These are phyloP conservation scores for Asterochloris erici DNA, from an alignment of 139 green algal genomes.

Conservation along the genomic window DNA sequence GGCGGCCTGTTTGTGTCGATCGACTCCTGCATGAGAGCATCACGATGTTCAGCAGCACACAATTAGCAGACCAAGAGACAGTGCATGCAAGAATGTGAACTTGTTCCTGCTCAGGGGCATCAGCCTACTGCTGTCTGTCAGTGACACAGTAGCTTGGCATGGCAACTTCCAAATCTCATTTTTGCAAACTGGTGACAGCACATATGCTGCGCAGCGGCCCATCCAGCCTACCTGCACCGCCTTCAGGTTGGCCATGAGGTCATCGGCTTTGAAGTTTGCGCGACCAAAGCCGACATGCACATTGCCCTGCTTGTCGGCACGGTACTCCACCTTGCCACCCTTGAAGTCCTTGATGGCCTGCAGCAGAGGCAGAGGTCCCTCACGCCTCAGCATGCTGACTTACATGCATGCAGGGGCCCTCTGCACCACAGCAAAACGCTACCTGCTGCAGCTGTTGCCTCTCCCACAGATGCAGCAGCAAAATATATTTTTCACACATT, in stretches of 20 bases:
- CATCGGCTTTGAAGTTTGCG: constrained; percentile 74
- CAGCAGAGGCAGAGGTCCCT: background rate
- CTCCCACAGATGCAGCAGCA: too few species aligned
- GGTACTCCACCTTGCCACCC: constrained; percentile 98
- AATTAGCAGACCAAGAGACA: background rate
- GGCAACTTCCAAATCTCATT: background rate
- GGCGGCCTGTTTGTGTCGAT: constrained; percentile 92
- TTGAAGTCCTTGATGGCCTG: constrained; percentile 98
- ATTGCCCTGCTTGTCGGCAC: constrained; percentile 97
- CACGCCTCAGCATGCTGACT: too few species aligned
- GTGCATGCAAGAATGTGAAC: too few species aligned
- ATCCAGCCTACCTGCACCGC: constrained; percentile 64
- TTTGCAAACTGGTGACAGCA: background rate
- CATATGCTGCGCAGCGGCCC: background rate
- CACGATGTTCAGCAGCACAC: constrained; percentile 1
- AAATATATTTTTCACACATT: too few species aligned
- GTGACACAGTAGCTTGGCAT: too few species aligned
- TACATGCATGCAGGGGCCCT: too few species aligned
- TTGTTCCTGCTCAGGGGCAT: too few species aligned
- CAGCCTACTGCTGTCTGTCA: too few species aligned
- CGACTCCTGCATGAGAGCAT: constrained; percentile 57
- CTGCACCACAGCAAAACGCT: too few species aligned
- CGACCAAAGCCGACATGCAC: constrained; percentile 95
- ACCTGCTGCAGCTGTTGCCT: too few species aligned
- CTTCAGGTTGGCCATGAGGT: constrained; percentile 93